These are phyloP conservation scores for Colletotrichum cordylinicola DNA, from an alignment of 2,329 filamentous ascomycete genomes.

Conservation along the genomic window DNA sequence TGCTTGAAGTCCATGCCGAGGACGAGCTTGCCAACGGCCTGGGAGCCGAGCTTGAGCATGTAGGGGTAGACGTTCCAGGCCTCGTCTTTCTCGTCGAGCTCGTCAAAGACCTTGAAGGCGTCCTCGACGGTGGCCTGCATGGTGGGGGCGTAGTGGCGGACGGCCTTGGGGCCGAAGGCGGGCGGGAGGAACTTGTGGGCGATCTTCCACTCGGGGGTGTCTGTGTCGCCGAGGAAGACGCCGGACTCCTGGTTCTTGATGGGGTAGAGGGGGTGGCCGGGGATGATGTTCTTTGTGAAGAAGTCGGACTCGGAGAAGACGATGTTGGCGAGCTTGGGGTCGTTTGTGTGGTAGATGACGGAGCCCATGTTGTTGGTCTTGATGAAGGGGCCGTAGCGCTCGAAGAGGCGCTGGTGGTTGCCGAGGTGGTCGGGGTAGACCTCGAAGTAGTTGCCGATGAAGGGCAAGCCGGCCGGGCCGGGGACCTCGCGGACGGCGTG, in stretches of 20 bases:
- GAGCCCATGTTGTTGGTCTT: constrained; percentile 58
- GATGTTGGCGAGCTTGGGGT: constrained; percentile 50
- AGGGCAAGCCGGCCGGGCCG: constrained; percentile 52
- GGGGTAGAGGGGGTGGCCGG: constrained; percentile 51
- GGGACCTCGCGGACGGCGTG: constrained; percentile 54
- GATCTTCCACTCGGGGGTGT: constrained; percentile 52
- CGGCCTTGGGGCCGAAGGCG: constrained; percentile 62
- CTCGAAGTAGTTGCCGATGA: constrained; percentile 60
- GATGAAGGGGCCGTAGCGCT: constrained; percentile 57
- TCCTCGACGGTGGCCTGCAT: constrained; percentile 62
- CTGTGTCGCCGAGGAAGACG: constrained; percentile 56
- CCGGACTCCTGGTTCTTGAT: constrained; percentile 48
- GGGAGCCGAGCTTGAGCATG: constrained; percentile 55
- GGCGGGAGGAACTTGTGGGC: constrained; percentile 69
- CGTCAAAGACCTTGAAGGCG: constrained; percentile 54
- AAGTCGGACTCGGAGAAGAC: constrained; percentile 55
- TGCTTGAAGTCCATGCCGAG: constrained; percentile 52
- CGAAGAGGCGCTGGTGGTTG: constrained; percentile 60
- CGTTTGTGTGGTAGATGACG: constrained; percentile 55
- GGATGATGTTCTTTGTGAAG: constrained; percentile 58
- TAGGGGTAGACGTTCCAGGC: constrained; percentile 55
- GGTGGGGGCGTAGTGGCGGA: constrained; percentile 63
- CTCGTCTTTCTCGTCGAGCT: constrained; percentile 53
- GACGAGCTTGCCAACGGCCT: constrained; percentile 49
- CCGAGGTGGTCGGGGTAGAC: constrained; percentile 63